Evolutionary conservation across 2,329 filamentous ascomycete species (phyloP), one percentile per base, ranked within the genome.

Genomic region (Colletotrichum sp.): DNA sequence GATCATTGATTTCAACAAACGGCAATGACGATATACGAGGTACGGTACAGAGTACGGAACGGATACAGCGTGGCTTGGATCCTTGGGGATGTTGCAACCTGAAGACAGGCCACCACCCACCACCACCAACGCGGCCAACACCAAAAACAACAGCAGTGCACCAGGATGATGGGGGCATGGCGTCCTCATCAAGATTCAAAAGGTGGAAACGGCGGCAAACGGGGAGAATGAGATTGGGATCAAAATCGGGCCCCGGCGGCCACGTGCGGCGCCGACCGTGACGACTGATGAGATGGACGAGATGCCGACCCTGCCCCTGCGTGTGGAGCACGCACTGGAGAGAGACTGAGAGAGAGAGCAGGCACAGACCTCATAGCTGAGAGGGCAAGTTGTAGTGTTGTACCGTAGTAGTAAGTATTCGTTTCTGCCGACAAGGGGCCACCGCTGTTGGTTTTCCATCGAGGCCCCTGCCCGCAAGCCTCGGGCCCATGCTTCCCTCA

Each of bases 171-270:
- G 48, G 59, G 48, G 70, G 36, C 56, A 70, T 58, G 18, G 36
- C 43, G 64, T 64, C 63, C 30, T 38, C 52, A 30, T 73, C 62
- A 52, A 74, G 68, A 61, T 61, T 48, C 58, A 32, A 34, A 32
- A 8, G 21, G 73, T 58, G 68, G 59, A 55, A 63, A 64, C 32
- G 30, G 34, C 63, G 71, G 67, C 59, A 71, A 64, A 65, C 74
- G 76, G 79, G 80, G 43, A 48, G 43, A 21, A 48, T 48, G n/a
- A 81, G 75, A 81, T 81, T 81, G 63, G 73, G 62, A 77, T 72
- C 78, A 76, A 75, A 77, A 77, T 76, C 66, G 77, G 78, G 78
- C 59, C 79, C 80, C 69, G 75, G 78, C 78, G 74, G 79, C 81
- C 81, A 82, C 81, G 80, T 82, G 81, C 79, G 76, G 61, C 67